These are phyloP conservation scores for Talaromyces albobiverticillius DNA, from an alignment of 2,329 filamentous ascomycete species.

Conservation along the genomic window DNA sequence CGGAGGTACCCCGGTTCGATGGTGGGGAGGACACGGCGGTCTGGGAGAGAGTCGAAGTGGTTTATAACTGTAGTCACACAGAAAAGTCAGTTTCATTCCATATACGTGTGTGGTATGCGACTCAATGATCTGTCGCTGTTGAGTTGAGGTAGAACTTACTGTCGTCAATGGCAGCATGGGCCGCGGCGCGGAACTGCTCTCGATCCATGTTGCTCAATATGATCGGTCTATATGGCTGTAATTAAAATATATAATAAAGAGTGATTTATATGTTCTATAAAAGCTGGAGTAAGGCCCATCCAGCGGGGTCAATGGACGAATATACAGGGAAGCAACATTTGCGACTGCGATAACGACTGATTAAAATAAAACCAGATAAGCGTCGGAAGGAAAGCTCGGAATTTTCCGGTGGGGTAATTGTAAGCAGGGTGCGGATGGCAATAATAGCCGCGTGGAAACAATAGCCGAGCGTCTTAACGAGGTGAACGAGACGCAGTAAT, in stretches of 20 bases:
- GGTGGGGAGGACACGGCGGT: constrained; percentile 69
- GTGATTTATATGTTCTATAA: neutral
- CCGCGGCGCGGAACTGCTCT: constrained; percentile 72
- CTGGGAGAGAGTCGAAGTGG: constrained; percentile 74
- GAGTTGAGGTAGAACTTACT: constrained; percentile 53
- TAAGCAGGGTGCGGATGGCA: no score
- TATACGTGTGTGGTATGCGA: neutral
- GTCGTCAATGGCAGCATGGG: constrained; percentile 75
- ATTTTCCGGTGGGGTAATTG: neutral
- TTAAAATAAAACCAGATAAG: neutral
- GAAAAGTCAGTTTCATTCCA: neutral
- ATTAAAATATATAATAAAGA: neutral
- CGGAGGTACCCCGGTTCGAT: constrained; percentile 84
- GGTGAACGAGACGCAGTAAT: no score
- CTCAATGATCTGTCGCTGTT: neutral
- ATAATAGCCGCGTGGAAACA: no score
- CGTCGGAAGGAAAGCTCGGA: neutral
- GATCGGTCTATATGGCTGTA: neutral
- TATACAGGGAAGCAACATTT: neutral
- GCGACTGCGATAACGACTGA: neutral
- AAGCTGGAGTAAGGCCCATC: no score
- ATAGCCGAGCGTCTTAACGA: no score
- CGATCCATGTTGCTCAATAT: constrained; percentile 62
- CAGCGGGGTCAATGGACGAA: neutral
- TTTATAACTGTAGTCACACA: constrained; percentile 66